These are phyloP conservation scores for Lichtheimia corymbifera DNA, from an alignment of 371 early-diverging fungal genomes.

Conservation along the genomic window DNA sequence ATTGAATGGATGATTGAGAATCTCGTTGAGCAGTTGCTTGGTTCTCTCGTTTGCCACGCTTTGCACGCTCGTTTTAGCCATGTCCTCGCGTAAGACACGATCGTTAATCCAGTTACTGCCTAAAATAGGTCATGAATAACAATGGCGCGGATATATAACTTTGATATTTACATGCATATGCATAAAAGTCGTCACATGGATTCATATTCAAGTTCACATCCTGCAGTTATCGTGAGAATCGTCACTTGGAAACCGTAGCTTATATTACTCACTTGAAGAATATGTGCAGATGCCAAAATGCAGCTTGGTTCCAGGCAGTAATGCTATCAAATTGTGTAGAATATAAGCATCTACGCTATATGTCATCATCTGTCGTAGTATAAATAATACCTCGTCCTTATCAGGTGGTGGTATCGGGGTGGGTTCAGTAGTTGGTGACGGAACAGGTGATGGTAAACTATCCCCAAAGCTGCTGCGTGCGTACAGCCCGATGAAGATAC, in stretches of 20 bases:
- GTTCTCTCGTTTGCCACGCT: conserved; percentile 15
- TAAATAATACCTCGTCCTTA: conserved; percentile 14
- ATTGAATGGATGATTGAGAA: conserved; percentile 18
- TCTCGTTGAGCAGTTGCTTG: conserved; percentile 19
- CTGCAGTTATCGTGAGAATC: conserved; percentile 11
- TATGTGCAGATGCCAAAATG: conserved; percentile 56
- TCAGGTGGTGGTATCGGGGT: conserved; percentile 21
- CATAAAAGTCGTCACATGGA: conserved; percentile 54
- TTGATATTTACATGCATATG: conserved; percentile 51
- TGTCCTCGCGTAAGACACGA: conserved; percentile 28
- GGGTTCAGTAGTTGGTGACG: conserved; percentile 11
- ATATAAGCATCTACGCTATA: background rate
- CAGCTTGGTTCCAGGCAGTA: conserved; percentile 58
- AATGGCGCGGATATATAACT: too few species aligned
- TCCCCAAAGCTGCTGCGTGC: conserved; percentile 36
- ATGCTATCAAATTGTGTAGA: conserved; percentile 21
- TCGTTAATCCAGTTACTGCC: conserved; percentile 35
- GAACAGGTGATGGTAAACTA: conserved; percentile 15
- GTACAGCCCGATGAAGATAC: conserved; percentile 45
- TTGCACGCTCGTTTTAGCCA: conserved; percentile 23
- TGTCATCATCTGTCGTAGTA: too few species aligned
- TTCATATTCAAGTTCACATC: conserved; percentile 39
- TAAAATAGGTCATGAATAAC: conserved; percentile 4
- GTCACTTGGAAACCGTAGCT: background rate
- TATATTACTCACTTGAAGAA: conserved; percentile 35